These are phyloP conservation scores for Ogataea angusta DNA, from an alignment of 805 yeast species.

Conservation along the genomic window DNA sequence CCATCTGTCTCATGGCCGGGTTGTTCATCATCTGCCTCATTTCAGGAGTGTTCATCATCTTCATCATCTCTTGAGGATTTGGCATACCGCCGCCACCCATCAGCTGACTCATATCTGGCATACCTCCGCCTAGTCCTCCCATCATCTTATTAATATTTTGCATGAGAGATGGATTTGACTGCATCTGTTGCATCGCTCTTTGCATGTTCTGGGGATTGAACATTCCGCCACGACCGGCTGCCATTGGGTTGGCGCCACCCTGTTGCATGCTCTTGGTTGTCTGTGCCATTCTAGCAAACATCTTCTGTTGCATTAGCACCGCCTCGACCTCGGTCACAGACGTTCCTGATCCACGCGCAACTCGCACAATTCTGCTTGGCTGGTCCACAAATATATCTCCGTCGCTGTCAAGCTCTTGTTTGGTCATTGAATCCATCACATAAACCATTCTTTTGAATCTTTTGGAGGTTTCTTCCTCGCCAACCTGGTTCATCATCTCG, in stretches of 20 bases:
- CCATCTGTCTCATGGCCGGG: conserved; percentile 73
- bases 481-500: conserved; percentile 77
- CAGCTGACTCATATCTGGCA: conserved; percentile 66
- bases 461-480: conserved; percentile 88
- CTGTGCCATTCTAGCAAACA: conserved; percentile 93
- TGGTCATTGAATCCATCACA: conserved; percentile 95
- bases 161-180: conserved; percentile 75
- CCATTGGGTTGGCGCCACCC: conserved; percentile 52
- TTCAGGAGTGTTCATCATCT: conserved; percentile 32
- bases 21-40: conserved; percentile 61
- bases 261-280: conserved; percentile 53
- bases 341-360: conserved; percentile 94
- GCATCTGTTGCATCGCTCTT: conserved; percentile 56
- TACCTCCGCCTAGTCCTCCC: conserved; percentile 63
- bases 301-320: conserved; percentile 83
- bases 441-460: conserved; percentile 84
- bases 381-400: conserved; percentile 75
- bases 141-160: conserved; percentile 68
- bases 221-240: conserved; percentile 36
- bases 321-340: conserved; percentile 90
- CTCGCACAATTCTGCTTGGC: conserved; percentile 83
- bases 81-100: conserved; percentile 52
- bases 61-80: conserved; percentile 44
- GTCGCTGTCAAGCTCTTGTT: conserved; percentile 84
- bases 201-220: conserved; percentile 34